A percentile compares a stretch with the other conserved stretches of the same genome.
phyloP scores from a whole-genome alignment of 306 rosid genomes.

The Hylodesmum podocarpum region DNA sequence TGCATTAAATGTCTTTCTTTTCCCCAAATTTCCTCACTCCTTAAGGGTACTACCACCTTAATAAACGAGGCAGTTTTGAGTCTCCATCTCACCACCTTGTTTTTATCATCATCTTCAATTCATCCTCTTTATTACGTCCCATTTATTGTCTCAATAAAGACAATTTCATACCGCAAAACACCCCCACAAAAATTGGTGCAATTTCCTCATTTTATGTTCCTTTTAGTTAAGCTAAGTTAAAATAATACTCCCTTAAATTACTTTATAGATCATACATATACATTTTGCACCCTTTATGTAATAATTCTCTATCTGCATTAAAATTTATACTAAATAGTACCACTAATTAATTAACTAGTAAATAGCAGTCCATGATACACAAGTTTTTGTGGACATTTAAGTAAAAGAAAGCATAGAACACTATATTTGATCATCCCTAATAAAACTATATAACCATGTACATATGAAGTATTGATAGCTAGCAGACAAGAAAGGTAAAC shows the following conservation, averaged over 20 bases:
- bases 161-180: not conserved
- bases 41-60: not conserved
- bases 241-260: not conserved
- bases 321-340: not conserved
- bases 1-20: not conserved
- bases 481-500: not conserved
- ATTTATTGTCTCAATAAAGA: not conserved
- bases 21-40: not conserved
- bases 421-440: slow-evolving; percentile 1
- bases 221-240: not conserved
- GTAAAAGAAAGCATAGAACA: slow-evolving; percentile 18
- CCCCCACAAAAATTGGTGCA: not conserved
- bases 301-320: too few species aligned
- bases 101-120: not conserved
- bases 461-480: not conserved
- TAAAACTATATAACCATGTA: not conserved
- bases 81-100: slow-evolving; percentile 11
- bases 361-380: not conserved
- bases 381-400: not conserved
- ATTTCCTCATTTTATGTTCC: not conserved
- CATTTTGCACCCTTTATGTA: too few species aligned
- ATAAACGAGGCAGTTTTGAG: not conserved
- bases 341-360: not conserved
- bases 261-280: too few species aligned
- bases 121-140: not conserved